Base-by-base conservation (phyloP, 306 rosid species). In the Abrus pulchellus region DNA sequence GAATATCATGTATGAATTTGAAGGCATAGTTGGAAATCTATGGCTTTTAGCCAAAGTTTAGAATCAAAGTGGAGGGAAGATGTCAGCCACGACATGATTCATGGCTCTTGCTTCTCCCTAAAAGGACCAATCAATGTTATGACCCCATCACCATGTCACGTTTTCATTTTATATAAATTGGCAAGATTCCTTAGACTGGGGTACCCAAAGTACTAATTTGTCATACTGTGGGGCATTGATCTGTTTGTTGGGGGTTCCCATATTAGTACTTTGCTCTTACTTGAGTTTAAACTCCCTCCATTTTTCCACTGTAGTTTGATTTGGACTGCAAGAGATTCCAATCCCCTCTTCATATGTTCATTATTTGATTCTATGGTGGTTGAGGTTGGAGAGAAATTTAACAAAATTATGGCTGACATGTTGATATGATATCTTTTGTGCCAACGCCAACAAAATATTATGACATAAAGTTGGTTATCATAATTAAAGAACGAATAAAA, bases 321-420 rank as follows among this genome's bases (percentile, higher is more conserved):
- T 63, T 33, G 29, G 85, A 80, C 41, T 1, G 62, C 59, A 10
- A 71, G 69, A 83, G 79, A 81, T 84, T 78, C 87, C 85, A 74
- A 75, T 53, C 60, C 29, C 11, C 50, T 74, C 74, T 72, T 82
- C 29, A 48, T 60, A 9, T 55, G 75, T 50, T 54, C 61, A 74
- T 67, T 56, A 50, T 63, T 75, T 68, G 34, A 34, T 66, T 76
- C 29, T 53, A 43, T 68, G 84, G 82, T 75, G 83, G 86, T 45
- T 80, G 83, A 66, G 86, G 59, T 68, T 9, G 81, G 69, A 70
- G 62, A 70, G 78, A 49, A 85, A 82, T 76, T 38, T n/a, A 56
- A 78, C 90, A 87, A 87, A 90, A 87, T 77, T 86, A 83, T 85
- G 88, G 78, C 36, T 87, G 80, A 84, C 77, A 82, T 78, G 53